A percentile compares a stretch with the other conserved stretches of the same genome.
Conservation (phyloP, 331 rosid species). For the Malus hybrid region DNA sequence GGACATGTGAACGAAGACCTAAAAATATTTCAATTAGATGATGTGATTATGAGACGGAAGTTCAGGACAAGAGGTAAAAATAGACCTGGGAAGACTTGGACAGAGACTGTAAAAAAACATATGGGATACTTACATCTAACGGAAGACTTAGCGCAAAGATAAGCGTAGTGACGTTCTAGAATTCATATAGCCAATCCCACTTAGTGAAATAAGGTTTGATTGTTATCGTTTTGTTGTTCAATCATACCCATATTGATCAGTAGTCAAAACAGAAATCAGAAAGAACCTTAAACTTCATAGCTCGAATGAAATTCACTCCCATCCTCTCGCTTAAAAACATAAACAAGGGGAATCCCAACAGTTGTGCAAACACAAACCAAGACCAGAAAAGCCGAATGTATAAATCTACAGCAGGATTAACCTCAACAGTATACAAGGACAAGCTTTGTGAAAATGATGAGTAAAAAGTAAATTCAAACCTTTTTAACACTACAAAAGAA, state of each 20-base stretch:
- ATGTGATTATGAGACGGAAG: too few relatives aligned
- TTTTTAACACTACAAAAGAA: constrained; percentile 54
- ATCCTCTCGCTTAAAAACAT: not conserved
- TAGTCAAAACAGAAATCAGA: not conserved
- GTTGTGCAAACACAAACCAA: constrained; percentile 13
- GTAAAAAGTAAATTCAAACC: constrained; percentile 15
- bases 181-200: too few relatives aligned
- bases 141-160: too few relatives aligned
- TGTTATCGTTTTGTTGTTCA: too few relatives aligned
- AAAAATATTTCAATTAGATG: too few relatives aligned
- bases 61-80: too few relatives aligned
- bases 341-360: not conserved
- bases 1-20: too few relatives aligned
- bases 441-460: constrained; percentile 11
- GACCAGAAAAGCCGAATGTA: constrained; percentile 11
- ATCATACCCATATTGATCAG: not conserved
- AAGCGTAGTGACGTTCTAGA: fast-evolving
- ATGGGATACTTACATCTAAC: too few relatives aligned
- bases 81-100: too few relatives aligned
- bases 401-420: constrained; percentile 33
- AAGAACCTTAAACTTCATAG: not conserved
- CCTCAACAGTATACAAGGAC: constrained; percentile 19
- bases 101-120: too few relatives aligned
- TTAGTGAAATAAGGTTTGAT: too few relatives aligned
- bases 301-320: not conserved